These are phyloP conservation scores for Paecilomyces dactylethromorphus DNA, from an alignment of 2,329 filamentous ascomycete species.

Conservation along the genomic window DNA sequence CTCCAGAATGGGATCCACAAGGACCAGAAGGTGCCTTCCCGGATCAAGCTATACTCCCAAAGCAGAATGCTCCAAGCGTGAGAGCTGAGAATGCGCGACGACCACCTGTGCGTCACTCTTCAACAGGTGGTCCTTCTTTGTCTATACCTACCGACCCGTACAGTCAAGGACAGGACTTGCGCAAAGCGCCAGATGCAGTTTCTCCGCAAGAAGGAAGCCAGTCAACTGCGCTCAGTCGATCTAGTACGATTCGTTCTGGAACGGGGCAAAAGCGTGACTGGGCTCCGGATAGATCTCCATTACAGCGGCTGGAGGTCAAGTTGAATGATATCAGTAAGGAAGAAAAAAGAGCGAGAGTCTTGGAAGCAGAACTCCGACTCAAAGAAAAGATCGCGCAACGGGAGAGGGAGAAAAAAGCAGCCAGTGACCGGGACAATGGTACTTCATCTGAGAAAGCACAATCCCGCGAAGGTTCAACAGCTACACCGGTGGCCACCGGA, in stretches of 20 bases:
- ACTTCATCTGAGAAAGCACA: slow-evolving; percentile 5
- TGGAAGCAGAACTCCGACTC: slow-evolving; percentile 71
- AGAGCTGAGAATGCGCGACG: background rate
- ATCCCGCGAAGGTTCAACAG: background rate
- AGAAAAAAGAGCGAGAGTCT: slow-evolving; percentile 78
- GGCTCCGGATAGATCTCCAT: slow-evolving; percentile 77
- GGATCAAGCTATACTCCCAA: background rate
- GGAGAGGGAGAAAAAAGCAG: slow-evolving; percentile 14
- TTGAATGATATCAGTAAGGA: slow-evolving; percentile 92
- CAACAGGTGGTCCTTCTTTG: background rate
- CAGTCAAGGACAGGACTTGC: slow-evolving; percentile 5
- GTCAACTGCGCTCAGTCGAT: slow-evolving; percentile 20
- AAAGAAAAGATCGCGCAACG: slow-evolving; percentile 47
- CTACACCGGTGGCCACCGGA: slow-evolving; percentile 5
- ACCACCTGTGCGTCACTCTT: background rate
- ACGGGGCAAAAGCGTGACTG: slow-evolving; percentile 41
- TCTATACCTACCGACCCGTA: slow-evolving; percentile 1
- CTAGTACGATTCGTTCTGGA: slow-evolving; percentile 23
- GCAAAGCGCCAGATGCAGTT: slow-evolving; percentile 5
- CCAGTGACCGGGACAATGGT: slow-evolving; percentile 3
- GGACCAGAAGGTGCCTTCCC: slow-evolving; percentile 1
- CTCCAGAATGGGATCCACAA: slow-evolving; percentile 4
- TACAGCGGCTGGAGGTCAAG: slow-evolving; percentile 88
- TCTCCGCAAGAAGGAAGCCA: slow-evolving; percentile 13
- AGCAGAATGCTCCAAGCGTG: slow-evolving; percentile 1